Base-by-base conservation (phyloP, 139 green algal species). In the Chlamydomonas sp. region DNA sequence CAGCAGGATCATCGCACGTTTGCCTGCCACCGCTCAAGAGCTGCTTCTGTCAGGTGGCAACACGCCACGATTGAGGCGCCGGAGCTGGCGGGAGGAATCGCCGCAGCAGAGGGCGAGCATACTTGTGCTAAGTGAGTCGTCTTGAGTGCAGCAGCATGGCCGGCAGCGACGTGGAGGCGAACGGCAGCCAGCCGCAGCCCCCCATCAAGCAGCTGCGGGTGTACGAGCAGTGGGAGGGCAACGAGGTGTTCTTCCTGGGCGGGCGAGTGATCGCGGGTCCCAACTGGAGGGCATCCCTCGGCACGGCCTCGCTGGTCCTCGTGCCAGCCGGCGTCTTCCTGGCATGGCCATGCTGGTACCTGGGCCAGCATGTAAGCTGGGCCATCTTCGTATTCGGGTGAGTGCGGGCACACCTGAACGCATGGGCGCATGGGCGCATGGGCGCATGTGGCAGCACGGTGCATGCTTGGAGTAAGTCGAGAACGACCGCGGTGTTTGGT, bases 261-360 rank as follows among this genome's bases (percentile, higher is more conserved):
- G 83, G 83, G 30, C 60, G 75, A 64, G 67, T 81, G 13, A 66
- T 85, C 36, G 79, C 82, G 58, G 90, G 90, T 0, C 90, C 90
- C 1, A 91, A 92, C 71, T 95, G 83, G 80, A 90, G 87, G 65
- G 84, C 81, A 2, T 58, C 88, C 6, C 36, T 90, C 16, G 83
- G 74, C 1, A 88, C 81, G 0, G 58, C 80, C 1, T 35, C 79
- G 16, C 69, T 96, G 24, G 84, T 96, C 24, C 6, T 85, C 0
- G 78, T 59, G 0, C 89, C 90, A 6, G 73, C 77, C 4, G 85
- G 74, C 33, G 72, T 92, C 2, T 94, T 85, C 79, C 71, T 92
- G 34, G 73, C 67, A 0, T 84, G 92, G 31, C 80, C 91, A 29
- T 83, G 81, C 2, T 77, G 80, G 0, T 86, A 88, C 47, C 71